Conservation (phyloP, 352 stramenopile genomes). For the Globisporangium cederbergense region DNA sequence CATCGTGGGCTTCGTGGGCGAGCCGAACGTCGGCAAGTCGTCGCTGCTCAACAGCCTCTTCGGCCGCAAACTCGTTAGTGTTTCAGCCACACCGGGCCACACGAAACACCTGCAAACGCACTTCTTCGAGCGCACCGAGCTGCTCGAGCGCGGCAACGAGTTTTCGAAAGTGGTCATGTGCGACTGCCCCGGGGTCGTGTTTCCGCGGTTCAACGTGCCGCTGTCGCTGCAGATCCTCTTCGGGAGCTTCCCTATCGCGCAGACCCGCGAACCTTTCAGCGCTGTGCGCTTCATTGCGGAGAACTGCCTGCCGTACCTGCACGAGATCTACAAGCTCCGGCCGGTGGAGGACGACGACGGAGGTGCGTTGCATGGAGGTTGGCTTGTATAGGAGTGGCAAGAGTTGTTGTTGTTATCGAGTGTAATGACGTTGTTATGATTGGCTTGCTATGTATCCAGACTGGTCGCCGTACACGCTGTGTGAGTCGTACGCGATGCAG, state of each 20-base stretch:
- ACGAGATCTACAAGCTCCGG: slow-evolving; percentile 81
- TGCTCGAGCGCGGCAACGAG: slow-evolving; percentile 34
- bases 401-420: not conserved
- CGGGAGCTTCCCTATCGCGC: slow-evolving; percentile 79
- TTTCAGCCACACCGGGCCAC: slow-evolving; percentile 72
- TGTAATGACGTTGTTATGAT: not conserved
- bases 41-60: slow-evolving; percentile 92
- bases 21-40: slow-evolving; percentile 96
- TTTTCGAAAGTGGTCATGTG: slow-evolving; percentile 58
- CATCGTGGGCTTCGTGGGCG: slow-evolving; percentile 95
- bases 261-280: slow-evolving; percentile 85
- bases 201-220: slow-evolving; percentile 69
- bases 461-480: slow-evolving; percentile 76
- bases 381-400: not conserved
- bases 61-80: slow-evolving; percentile 72
- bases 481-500: slow-evolving; percentile 70
- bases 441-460: slow-evolving; percentile 20
- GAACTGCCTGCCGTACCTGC: slow-evolving; percentile 65
- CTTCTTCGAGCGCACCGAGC: slow-evolving; percentile 59
- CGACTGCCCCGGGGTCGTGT: slow-evolving; percentile 81
- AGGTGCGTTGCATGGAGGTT: slow-evolving; percentile 12
- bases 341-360: slow-evolving; percentile 68
- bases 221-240: slow-evolving; percentile 76
- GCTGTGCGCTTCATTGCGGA: slow-evolving; percentile 83
- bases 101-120: slow-evolving; percentile 85